Percentiles rank a stretch among this genome's conserved stretches.
Evolutionary conservation across 441 rosid species (phyloP).

Genomic region (Brassica balearica): DNA sequence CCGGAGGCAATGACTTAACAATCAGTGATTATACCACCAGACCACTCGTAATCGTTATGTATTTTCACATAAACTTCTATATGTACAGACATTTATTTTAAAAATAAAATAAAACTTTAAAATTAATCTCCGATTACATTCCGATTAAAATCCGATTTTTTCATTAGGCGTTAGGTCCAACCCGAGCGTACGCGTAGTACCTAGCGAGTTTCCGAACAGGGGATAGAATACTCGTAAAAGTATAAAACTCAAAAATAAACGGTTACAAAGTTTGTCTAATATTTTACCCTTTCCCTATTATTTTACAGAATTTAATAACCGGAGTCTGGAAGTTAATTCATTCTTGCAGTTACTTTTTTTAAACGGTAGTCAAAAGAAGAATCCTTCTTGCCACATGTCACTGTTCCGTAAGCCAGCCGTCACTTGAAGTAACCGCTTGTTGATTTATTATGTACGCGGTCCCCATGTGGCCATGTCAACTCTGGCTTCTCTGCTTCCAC

Average conservation of each 20-base stretch:
- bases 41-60: no score
- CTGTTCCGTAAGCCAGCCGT: conserved; percentile 12
- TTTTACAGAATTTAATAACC: background rate
- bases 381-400: conserved; percentile 13
- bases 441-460: conserved; percentile 17
- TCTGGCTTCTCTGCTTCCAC: conserved; percentile 31
- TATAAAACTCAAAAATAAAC: background rate
- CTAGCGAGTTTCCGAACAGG: no score
- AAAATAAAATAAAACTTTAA: no score
- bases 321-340: background rate
- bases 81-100: no score
- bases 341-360: background rate
- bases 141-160: no score
- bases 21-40: no score
- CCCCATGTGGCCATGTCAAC: conserved; percentile 37
- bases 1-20: no score
- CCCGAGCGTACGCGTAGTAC: no score
- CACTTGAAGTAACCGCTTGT: conserved; percentile 37
- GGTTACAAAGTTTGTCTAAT: background rate
- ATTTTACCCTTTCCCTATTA: background rate
- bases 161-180: no score
- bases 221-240: no score
- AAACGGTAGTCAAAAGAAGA: background rate
- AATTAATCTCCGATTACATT: no score
- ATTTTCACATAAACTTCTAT: no score